phyloP scores from a whole-genome alignment of 345 rosid species.

The Stellera chamaejasme region DNA sequence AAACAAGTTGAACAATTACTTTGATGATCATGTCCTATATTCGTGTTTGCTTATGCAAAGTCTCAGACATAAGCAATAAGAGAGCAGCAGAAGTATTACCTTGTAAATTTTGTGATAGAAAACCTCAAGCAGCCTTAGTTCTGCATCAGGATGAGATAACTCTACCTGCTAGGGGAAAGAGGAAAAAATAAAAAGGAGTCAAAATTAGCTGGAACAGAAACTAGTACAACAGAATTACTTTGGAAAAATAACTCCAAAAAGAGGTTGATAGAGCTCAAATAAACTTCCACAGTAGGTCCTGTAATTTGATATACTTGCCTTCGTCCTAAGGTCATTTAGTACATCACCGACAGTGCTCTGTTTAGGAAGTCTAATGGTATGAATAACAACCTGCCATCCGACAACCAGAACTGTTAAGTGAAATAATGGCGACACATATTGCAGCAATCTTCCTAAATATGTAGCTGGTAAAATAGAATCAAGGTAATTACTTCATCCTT shows the following conservation, averaged over 20 bases:
- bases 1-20: conserved; percentile 1
- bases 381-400: conserved; percentile 61
- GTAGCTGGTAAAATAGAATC: conserved; percentile 4
- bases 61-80: neutral
- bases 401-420: conserved; percentile 11
- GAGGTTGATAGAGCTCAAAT: conserved; percentile 5
- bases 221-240: conserved; percentile 1
- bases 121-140: conserved; percentile 88
- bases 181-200: neutral
- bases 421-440: too few species aligned
- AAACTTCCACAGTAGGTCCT: conserved; percentile 8
- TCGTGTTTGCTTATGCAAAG: neutral
- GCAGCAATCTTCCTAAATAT: neutral
- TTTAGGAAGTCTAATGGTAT: conserved; percentile 85
- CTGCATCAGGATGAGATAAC: conserved; percentile 76
- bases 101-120: conserved; percentile 92
- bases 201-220: neutral
- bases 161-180: conserved; percentile 59
- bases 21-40: neutral
- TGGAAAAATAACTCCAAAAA: neutral
- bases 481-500: conserved; percentile 70
- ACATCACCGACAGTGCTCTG: conserved; percentile 92
- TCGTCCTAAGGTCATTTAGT: conserved; percentile 77
- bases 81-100: conserved; percentile 30
- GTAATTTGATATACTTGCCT: conserved; percentile 31